phyloP scores from a whole-genome alignment of 164 flowering plant species.

The Umbilicus rupestris region DNA sequence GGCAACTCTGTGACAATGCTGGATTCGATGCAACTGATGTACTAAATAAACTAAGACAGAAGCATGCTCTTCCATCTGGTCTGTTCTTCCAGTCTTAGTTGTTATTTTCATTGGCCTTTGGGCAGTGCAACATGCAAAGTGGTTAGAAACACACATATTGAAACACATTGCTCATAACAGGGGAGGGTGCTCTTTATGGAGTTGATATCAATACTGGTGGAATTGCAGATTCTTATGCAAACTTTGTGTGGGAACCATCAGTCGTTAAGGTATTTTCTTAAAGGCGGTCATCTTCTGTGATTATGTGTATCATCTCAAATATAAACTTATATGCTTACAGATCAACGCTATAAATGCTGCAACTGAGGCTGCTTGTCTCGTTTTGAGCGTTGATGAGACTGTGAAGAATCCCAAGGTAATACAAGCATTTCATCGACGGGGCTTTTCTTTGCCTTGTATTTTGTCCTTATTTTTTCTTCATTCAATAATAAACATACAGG shows the following conservation, averaged over 20 bases:
- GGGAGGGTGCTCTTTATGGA: conserved; percentile 89
- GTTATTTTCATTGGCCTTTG: neutral
- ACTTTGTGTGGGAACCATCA: conserved; percentile 98
- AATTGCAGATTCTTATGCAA: conserved; percentile 82
- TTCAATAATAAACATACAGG: neutral
- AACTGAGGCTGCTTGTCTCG: conserved; percentile 92
- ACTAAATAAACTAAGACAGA: conserved; percentile 89
- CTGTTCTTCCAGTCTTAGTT: conserved; percentile 6
- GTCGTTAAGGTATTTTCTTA: conserved; percentile 71
- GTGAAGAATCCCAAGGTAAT: conserved; percentile 98
- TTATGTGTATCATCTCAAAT: neutral
- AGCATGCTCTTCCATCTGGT: conserved; percentile 96
- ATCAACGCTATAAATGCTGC: conserved; percentile 98
- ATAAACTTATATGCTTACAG: conserved; percentile 28
- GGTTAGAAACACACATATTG: neutral
- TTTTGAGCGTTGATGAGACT: conserved; percentile 91
- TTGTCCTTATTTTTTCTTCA: neutral
- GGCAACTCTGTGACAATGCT: conserved; percentile 98
- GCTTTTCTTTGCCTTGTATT: neutral
- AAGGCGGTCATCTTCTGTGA: neutral
- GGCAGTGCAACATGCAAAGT: neutral
- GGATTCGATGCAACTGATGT: conserved; percentile 99
- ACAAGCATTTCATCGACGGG: neutral
- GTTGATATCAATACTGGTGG: conserved; percentile 98
- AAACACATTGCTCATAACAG: conserved; percentile 22